A percentile compares a stretch with the other conserved stretches of the same genome.
Conservation (phyloP, 2,329 filamentous ascomycete species). For the Zymoseptoria crescenta region DNA sequence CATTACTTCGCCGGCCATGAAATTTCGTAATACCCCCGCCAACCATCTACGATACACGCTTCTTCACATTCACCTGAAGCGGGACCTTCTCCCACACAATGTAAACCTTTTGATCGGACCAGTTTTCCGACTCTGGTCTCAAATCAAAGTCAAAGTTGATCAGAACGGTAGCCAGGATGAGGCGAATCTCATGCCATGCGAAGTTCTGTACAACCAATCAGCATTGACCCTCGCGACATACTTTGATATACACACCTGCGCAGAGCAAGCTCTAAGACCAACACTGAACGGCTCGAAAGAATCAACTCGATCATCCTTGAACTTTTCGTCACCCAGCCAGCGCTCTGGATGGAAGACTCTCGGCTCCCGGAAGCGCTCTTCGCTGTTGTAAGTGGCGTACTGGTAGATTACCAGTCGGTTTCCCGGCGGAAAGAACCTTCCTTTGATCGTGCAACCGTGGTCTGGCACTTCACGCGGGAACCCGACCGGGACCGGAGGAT, state of each 20-base stretch:
- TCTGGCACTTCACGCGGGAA: conserved; percentile 19
- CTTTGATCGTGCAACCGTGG: conserved; percentile 15
- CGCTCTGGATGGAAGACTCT: conserved; percentile 24
- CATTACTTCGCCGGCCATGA: no score
- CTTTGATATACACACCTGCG: not conserved
- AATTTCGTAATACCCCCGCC: no score
- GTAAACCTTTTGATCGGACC: conserved; percentile 17
- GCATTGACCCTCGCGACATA: not conserved
- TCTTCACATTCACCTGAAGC: conserved; percentile 7
- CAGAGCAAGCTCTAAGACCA: conserved; percentile 14
- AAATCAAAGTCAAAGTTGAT: conserved; percentile 11
- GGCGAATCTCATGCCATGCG: conserved; percentile 32
- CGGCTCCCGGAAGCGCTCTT: conserved; percentile 12
- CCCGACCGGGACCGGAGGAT: conserved; percentile 27
- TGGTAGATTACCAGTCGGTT: conserved; percentile 10
- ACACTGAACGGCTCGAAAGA: conserved; percentile 24
- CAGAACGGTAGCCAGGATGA: conserved; percentile 19
- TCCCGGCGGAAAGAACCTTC: conserved; percentile 13
- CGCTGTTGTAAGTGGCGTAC: conserved; percentile 12
- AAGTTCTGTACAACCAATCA: conserved; percentile 26
- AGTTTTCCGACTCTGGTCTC: not conserved
- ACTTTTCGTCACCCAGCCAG: conserved; percentile 22
- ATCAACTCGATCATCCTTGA: conserved; percentile 20
- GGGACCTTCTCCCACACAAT: conserved; percentile 27
- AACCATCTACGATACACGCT: not conserved